Base-by-base conservation (phyloP, 306 rosid species). In the Spatholobus suberectus region DNA sequence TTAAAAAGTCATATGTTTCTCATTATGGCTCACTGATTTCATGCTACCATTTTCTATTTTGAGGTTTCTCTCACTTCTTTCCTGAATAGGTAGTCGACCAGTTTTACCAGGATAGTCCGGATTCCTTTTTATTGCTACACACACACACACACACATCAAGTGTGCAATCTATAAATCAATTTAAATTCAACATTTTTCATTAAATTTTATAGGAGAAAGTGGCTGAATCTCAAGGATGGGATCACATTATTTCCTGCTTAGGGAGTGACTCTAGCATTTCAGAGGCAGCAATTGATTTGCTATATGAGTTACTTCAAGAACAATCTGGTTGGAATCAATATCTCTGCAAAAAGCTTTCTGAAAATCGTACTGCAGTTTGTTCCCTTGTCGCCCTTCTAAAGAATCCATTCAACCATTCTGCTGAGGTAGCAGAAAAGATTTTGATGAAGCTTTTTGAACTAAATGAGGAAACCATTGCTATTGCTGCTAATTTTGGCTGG, bases 401-500 rank as follows among this genome's bases (percentile, higher is more conserved):
- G 87, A 88, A 88, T 63, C 24, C 87, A 5, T 70, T 40, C 63
- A 73, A 59, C 32, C 90, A 84, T 83, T 89, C 95, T 47, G 82
- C 98, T 40, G 92, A 88, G 85, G 79, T 83, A 58, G 94, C 95
- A 14, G 90, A 89, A 52, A 90, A 55, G 69, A 92, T 94, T 69
- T 84, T 94, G 91, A 52, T 66, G 89, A 86, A 88, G 72, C 87
- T 94, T 84, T 89, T 88, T 69, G 89, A 88, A 76, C 88, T 89
- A 73, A 89, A 92, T 17, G 93, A 90, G 86, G 86, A 75, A 49
- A 85, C 69, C 77, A 89, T 92, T 73, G 67, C 79, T 43, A 26
- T 44, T 59, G 95, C 97, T 32, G 97, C 98, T 51, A 87, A 63
- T 68, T 81, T 88, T 83, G 97, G 94, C 81, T 94, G 97, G 94